These are phyloP conservation scores for Sporothrix pallida DNA, from an alignment of 2,329 filamentous ascomycete species.

Conservation along the genomic window DNA sequence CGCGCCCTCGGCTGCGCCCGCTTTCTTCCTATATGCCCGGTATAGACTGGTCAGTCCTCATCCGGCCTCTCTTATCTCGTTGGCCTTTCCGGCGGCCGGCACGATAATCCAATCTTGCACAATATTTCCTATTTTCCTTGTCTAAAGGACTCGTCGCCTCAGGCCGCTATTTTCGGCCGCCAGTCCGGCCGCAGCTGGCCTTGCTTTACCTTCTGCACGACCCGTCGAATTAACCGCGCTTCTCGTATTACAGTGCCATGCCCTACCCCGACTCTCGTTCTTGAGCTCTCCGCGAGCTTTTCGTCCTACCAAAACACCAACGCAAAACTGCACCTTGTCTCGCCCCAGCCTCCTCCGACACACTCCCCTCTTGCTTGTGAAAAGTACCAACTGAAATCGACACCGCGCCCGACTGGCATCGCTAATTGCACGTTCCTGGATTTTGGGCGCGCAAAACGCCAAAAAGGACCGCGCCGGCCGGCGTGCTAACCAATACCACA, in stretches of 20 bases:
- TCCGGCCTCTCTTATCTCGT: background rate
- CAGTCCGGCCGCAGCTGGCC: background rate
- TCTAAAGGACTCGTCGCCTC: background rate
- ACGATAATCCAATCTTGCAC: background rate
- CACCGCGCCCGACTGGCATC: background rate
- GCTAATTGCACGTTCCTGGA: background rate
- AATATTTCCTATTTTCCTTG: background rate
- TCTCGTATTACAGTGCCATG: slow-evolving; percentile 23
- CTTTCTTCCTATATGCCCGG: slow-evolving; percentile 23
- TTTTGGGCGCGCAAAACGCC: background rate
- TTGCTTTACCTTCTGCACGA: background rate
- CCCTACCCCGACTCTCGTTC: background rate
- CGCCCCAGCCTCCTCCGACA: slow-evolving; percentile 13
- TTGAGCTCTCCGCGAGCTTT: slow-evolving; percentile 20
- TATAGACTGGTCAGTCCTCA: slow-evolving; percentile 27
- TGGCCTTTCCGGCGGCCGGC: background rate
- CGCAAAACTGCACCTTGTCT: slow-evolving; percentile 15
- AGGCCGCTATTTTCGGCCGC: slow-evolving; percentile 3
- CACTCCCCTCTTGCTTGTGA: background rate
- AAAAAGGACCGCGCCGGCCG: background rate
- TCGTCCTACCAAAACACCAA: slow-evolving; percentile 21
- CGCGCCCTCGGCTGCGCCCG: slow-evolving; percentile 6
- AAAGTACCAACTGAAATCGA: background rate
- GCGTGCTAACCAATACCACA: background rate
- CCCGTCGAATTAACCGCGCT: slow-evolving; percentile 1